phyloP scores from a whole-genome alignment of 2,329 filamentous ascomycete genomes.

The Cercospora sojina region DNA sequence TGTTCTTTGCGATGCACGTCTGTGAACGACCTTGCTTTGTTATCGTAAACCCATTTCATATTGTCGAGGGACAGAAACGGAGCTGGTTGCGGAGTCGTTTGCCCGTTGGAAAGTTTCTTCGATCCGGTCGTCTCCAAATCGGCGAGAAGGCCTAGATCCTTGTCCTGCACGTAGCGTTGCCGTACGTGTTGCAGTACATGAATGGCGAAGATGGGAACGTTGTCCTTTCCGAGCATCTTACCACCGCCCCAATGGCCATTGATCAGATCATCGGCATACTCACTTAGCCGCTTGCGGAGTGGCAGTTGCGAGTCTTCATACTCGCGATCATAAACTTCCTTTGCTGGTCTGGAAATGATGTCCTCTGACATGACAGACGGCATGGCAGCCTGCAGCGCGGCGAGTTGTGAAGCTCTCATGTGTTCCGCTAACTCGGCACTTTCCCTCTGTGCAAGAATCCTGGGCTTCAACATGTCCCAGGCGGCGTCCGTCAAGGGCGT shows the following conservation, averaged over 20 bases:
- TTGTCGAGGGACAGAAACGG: slow-evolving; percentile 68
- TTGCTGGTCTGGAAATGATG: slow-evolving; percentile 51
- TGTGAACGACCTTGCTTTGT: slow-evolving; percentile 69
- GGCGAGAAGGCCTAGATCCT: slow-evolving; percentile 28
- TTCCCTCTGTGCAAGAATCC: slow-evolving; percentile 64
- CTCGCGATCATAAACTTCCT: slow-evolving; percentile 63
- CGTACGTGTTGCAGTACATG: slow-evolving; percentile 62
- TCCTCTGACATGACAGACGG: slow-evolving; percentile 51
- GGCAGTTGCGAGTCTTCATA: slow-evolving; percentile 71
- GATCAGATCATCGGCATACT: slow-evolving; percentile 70
- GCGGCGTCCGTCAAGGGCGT: slow-evolving; percentile 66
- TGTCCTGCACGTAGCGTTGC: slow-evolving; percentile 53
- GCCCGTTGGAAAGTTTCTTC: slow-evolving; percentile 15
- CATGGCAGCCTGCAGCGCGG: slow-evolving; percentile 47
- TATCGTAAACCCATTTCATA: slow-evolving; percentile 83
- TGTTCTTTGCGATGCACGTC: slow-evolving; percentile 67
- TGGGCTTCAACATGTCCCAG: slow-evolving; percentile 68
- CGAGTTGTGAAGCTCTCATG: slow-evolving; percentile 46
- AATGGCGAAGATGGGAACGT: slow-evolving; percentile 66
- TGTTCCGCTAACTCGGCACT: slow-evolving; percentile 60
- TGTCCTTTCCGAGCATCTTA: slow-evolving; percentile 62
- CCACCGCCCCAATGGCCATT: slow-evolving; percentile 64
- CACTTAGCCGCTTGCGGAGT: slow-evolving; percentile 62
- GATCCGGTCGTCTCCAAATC: slow-evolving; percentile 18
- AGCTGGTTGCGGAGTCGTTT: slow-evolving; percentile 24